A percentile compares a stretch with the other conserved stretches of the same genome.
Conservation (phyloP, 2,329 filamentous ascomycete genomes). For the Capronia coronata region DNA sequence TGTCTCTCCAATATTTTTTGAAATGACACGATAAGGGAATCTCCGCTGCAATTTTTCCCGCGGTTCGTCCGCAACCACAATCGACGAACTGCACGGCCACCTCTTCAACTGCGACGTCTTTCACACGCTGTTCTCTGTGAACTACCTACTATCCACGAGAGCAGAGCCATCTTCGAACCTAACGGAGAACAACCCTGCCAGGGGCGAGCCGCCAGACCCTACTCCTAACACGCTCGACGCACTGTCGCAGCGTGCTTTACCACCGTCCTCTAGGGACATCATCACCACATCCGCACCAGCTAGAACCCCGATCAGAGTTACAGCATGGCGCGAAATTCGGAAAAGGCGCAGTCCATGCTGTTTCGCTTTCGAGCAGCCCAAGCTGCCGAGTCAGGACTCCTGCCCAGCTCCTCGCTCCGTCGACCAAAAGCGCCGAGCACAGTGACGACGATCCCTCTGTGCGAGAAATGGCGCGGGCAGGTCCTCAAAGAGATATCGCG, state of each 20-base stretch:
- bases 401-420: constrained; percentile 82
- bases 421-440: constrained; percentile 88
- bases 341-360: constrained; percentile 99
- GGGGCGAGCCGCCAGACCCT: too few species aligned
- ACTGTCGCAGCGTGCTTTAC: too few species aligned
- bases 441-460: constrained; percentile 72
- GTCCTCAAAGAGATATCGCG: constrained; percentile 95
- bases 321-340: constrained; percentile 75
- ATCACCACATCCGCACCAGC: not conserved
- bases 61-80: not conserved
- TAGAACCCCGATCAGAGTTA: too few species aligned
- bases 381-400: constrained; percentile 90
- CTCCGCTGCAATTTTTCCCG: constrained; percentile 4
- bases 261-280: too few species aligned
- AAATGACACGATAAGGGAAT: not conserved
- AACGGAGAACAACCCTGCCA: too few species aligned
- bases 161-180: too few species aligned
- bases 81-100: too few species aligned
- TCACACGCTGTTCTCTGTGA: not conserved
- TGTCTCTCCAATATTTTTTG: not conserved
- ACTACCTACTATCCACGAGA: too few species aligned
- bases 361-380: constrained; percentile 98
- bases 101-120: too few species aligned
- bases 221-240: too few species aligned
- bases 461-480: constrained; percentile 97